A percentile compares a stretch with the other conserved stretches of the same genome.
Evolutionary conservation across 2,329 filamentous ascomycete genomes (phyloP).

Genomic region (Gnomoniopsis smithogilvyi): DNA sequence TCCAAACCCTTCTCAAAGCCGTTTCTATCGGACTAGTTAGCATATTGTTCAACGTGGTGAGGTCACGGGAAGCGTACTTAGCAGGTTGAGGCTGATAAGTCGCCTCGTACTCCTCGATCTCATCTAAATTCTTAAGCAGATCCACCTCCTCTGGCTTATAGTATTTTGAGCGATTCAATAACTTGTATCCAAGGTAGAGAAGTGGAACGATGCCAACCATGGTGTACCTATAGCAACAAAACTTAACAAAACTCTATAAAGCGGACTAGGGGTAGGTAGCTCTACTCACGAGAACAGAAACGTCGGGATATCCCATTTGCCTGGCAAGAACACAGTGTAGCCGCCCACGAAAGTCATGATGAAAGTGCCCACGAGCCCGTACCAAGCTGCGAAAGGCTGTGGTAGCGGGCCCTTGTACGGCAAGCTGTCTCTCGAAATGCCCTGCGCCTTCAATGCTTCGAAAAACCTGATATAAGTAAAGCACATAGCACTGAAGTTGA

Average conservation of each 20-base stretch:
- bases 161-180: slow-evolving; percentile 58
- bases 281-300: slow-evolving; percentile 31
- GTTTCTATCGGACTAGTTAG: slow-evolving; percentile 17
- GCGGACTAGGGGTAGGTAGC: background rate
- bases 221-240: slow-evolving; percentile 22
- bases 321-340: slow-evolving; percentile 42
- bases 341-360: slow-evolving; percentile 57
- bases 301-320: slow-evolving; percentile 27
- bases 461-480: slow-evolving; percentile 43
- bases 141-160: slow-evolving; percentile 56
- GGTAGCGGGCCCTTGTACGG: slow-evolving; percentile 14
- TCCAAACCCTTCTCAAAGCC: slow-evolving; percentile 21
- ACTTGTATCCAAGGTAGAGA: slow-evolving; percentile 66
- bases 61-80: background rate
- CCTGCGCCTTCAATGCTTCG: slow-evolving; percentile 9
- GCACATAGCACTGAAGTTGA: slow-evolving; percentile 44
- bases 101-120: slow-evolving; percentile 46
- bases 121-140: slow-evolving; percentile 58
- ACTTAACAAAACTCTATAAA: background rate
- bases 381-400: slow-evolving; percentile 47
- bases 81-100: slow-evolving; percentile 22
- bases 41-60: background rate
- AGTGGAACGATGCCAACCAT: slow-evolving; percentile 29
- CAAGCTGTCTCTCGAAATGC: slow-evolving; percentile 7
- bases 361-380: slow-evolving; percentile 42